Evolutionary conservation across 2,329 filamentous ascomycete genomes (phyloP).

Genomic region (Penicillium sp.): DNA sequence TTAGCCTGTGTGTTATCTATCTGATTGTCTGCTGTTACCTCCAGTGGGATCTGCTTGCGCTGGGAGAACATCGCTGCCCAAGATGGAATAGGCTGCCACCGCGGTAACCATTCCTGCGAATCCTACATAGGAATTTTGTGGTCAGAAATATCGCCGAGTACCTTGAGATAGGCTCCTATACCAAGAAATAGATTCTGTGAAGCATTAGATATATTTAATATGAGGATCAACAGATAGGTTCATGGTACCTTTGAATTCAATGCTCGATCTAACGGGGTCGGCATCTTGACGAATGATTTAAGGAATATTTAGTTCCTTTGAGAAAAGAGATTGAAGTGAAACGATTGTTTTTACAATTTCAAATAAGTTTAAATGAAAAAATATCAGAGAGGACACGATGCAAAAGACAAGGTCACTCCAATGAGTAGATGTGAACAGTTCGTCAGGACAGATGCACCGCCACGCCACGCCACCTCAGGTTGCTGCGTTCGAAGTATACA

Average conservation of each 20-base stretch:
- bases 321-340: neutral
- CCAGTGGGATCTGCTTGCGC: slow-evolving; percentile 72
- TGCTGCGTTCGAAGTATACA: slow-evolving; percentile 3
- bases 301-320: neutral
- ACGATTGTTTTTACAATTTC: neutral
- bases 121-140: slow-evolving; percentile 48
- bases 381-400: neutral
- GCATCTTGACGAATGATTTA: slow-evolving; percentile 50
- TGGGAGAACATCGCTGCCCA: slow-evolving; percentile 83
- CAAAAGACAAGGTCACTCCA: slow-evolving; percentile 3
- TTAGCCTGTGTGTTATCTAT: slow-evolving; percentile 9
- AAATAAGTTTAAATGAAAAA: neutral
- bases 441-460: slow-evolving; percentile 1
- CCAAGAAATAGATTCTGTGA: slow-evolving; percentile 67
- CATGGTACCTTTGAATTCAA: slow-evolving; percentile 65
- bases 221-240: neutral
- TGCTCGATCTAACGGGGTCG: slow-evolving; percentile 66
- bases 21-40: slow-evolving; percentile 44
- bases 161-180: slow-evolving; percentile 38
- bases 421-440: slow-evolving; percentile 1
- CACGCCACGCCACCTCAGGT: slow-evolving; percentile 3
- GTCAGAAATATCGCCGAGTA: slow-evolving; percentile 20
- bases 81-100: slow-evolving; percentile 79
- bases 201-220: slow-evolving; percentile 18
- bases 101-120: slow-evolving; percentile 81